Conservation (phyloP, 805 yeast genomes). For the Metschnikowia continentalis region DNA sequence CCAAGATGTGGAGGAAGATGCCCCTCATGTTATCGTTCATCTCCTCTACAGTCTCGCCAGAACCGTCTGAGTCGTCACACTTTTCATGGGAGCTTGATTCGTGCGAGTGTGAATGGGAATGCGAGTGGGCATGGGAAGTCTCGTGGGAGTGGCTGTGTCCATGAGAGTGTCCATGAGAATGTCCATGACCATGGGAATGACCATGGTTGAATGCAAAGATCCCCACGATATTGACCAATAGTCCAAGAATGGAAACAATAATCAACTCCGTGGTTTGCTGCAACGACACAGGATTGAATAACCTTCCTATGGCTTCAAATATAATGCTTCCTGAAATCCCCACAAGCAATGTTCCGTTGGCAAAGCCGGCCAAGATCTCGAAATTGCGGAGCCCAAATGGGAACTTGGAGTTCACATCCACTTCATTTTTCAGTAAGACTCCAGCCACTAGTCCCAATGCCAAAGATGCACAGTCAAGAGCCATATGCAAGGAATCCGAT, state of each 20-base stretch:
- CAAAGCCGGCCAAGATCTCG: slow-evolving; percentile 91
- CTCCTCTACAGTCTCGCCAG: slow-evolving; percentile 34
- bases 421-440: slow-evolving; percentile 38
- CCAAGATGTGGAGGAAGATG: slow-evolving; percentile 85
- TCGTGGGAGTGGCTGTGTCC: slow-evolving; percentile 13
- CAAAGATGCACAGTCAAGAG: slow-evolving; percentile 87
- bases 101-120: slow-evolving; percentile 5
- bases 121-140: too few relatives aligned
- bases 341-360: slow-evolving; percentile 83
- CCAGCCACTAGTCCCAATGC: slow-evolving; percentile 89
- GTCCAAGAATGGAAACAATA: slow-evolving; percentile 79
- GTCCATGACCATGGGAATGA: slow-evolving; percentile 26
- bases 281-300: slow-evolving; percentile 70
- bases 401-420: slow-evolving; percentile 56
- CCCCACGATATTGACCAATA: slow-evolving; percentile 86
- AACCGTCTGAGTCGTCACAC: slow-evolving; percentile 3
- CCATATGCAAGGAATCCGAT: slow-evolving; percentile 95
- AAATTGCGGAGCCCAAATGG: slow-evolving; percentile 85
- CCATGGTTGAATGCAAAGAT: slow-evolving; percentile 93
- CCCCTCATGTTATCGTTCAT: slow-evolving; percentile 82
- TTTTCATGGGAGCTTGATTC: slow-evolving; percentile 9
- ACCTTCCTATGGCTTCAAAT: slow-evolving; percentile 80
- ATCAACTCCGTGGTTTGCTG: slow-evolving; percentile 80
- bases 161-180: slow-evolving; percentile 25
- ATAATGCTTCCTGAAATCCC: slow-evolving; percentile 88